phyloP scores from a whole-genome alignment of 2,329 filamentous ascomycete genomes.

The Leptodontidium sp. region DNA sequence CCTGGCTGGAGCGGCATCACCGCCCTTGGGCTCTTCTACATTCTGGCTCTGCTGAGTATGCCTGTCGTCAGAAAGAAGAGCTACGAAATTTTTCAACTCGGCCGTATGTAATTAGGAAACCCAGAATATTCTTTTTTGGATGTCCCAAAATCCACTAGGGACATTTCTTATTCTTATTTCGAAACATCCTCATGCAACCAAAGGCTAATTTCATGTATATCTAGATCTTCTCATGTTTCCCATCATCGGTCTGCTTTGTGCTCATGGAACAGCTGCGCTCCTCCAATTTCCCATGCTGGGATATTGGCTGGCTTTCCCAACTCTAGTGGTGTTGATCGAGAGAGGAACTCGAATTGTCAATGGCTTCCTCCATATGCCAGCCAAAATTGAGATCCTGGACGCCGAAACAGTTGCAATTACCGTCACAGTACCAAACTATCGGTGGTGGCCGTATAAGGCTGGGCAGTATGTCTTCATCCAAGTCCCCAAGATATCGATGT shows the following conservation, averaged over 20 bases:
- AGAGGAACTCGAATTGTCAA: slow-evolving; percentile 54
- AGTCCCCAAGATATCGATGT: slow-evolving; percentile 59
- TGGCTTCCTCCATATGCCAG: slow-evolving; percentile 58
- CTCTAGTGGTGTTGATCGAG: slow-evolving; percentile 59
- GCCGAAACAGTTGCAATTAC: slow-evolving; percentile 61
- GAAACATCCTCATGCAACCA: no score
- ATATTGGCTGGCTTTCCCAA: slow-evolving; percentile 63
- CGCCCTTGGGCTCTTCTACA: slow-evolving; percentile 58
- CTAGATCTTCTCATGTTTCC: slow-evolving; percentile 64
- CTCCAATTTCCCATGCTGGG: slow-evolving; percentile 65
- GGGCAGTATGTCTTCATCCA: slow-evolving; percentile 59
- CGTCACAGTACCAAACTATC: slow-evolving; percentile 58
- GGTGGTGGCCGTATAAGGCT: slow-evolving; percentile 38
- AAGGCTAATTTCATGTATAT: not conserved
- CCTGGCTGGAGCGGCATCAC: slow-evolving; percentile 60
- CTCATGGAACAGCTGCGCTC: slow-evolving; percentile 59
- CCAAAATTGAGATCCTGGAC: slow-evolving; percentile 58
- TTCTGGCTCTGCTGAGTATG: slow-evolving; percentile 57
- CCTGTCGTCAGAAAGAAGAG: slow-evolving; percentile 59
- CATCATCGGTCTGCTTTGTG: slow-evolving; percentile 62
- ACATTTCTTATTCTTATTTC: no score
- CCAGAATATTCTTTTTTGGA: no score
- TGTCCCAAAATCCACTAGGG: no score
- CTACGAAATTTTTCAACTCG: slow-evolving; percentile 65
- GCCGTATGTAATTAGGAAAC: slow-evolving; percentile 40